Evolutionary conservation across 2,329 filamentous ascomycete species (phyloP).

Genomic region (Aspergillus felis): DNA sequence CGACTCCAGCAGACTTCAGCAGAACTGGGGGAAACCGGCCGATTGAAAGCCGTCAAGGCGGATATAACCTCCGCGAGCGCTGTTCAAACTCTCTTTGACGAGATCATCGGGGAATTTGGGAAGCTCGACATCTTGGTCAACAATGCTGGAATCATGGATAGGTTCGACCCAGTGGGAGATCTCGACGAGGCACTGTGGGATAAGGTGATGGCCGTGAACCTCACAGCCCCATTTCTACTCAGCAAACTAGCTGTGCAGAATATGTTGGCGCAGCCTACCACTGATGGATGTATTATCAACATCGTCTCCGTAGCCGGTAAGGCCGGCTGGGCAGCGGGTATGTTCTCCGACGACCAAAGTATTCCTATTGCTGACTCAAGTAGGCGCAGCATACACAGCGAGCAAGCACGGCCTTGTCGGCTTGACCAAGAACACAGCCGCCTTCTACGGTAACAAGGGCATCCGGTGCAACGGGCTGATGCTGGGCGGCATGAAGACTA

Average conservation of each 20-base stretch:
- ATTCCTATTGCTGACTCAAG: neutral
- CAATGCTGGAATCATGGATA: conserved; percentile 57
- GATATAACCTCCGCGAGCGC: conserved; percentile 37
- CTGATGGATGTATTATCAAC: conserved; percentile 51
- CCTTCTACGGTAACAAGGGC: conserved; percentile 52
- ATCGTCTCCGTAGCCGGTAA: conserved; percentile 48
- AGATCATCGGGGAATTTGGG: conserved; percentile 34
- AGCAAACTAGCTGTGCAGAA: conserved; percentile 50
- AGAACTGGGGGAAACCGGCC: conserved; percentile 20
- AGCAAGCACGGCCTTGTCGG: conserved; percentile 54
- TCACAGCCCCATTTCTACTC: conserved; percentile 53
- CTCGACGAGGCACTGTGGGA: conserved; percentile 50
- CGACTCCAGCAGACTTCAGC: conserved; percentile 19
- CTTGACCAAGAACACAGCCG: conserved; percentile 56
- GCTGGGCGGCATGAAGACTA: conserved; percentile 54
- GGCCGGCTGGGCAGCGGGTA: conserved; percentile 41
- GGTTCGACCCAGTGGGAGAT: conserved; percentile 51
- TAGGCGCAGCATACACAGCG: conserved; percentile 50
- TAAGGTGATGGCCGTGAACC: conserved; percentile 52
- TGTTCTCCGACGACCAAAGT: conserved; percentile 2
- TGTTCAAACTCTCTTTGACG: conserved; percentile 36
- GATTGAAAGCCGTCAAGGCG: conserved; percentile 26
- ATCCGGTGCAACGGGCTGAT: conserved; percentile 52
- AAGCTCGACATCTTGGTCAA: conserved; percentile 57
- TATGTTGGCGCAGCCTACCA: conserved; percentile 36